These are phyloP conservation scores for Ascochyta clinopodiicola DNA, from an alignment of 2,329 filamentous ascomycete species.

Conservation along the genomic window DNA sequence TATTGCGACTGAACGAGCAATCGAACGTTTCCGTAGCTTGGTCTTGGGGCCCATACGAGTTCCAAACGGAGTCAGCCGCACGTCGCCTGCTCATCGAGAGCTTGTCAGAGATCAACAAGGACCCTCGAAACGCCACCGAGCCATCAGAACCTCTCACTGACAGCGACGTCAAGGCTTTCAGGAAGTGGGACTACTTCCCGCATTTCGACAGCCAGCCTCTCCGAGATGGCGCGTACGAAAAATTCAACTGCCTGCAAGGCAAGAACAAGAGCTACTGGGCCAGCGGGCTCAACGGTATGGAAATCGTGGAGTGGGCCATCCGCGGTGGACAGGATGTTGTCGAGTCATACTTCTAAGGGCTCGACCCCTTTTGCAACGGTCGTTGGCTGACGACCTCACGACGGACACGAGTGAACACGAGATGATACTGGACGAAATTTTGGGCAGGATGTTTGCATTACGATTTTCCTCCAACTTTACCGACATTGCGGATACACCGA, in stretches of 20 bases:
- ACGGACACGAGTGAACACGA: background rate
- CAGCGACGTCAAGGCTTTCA: constrained; percentile 42
- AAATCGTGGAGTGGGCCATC: constrained; percentile 49
- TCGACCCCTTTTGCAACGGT: background rate
- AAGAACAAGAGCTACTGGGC: constrained; percentile 47
- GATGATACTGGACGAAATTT: background rate
- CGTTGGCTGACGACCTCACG: background rate
- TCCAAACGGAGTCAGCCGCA: constrained; percentile 36
- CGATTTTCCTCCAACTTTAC: constrained; percentile 17
- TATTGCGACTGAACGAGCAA: constrained; percentile 38
- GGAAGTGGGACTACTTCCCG: constrained; percentile 50
- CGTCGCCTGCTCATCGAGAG: constrained; percentile 38
- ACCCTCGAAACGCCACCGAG: constrained; percentile 42
- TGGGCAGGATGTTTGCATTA: constrained; percentile 8
- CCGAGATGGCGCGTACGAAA: constrained; percentile 36
- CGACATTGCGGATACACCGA: constrained; percentile 11
- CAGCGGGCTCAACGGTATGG: constrained; percentile 47
- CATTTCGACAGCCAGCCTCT: constrained; percentile 43
- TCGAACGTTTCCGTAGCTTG: constrained; percentile 45
- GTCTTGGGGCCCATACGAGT: constrained; percentile 48
- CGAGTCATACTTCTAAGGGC: constrained; percentile 39
- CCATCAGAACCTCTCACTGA: constrained; percentile 25
- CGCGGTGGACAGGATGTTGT: constrained; percentile 45
- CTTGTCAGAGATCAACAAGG: constrained; percentile 44
- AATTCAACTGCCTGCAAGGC: constrained; percentile 46